Conservation (phyloP, 176 grass and related monocot genomes). For the Oryza meyeriana region DNA sequence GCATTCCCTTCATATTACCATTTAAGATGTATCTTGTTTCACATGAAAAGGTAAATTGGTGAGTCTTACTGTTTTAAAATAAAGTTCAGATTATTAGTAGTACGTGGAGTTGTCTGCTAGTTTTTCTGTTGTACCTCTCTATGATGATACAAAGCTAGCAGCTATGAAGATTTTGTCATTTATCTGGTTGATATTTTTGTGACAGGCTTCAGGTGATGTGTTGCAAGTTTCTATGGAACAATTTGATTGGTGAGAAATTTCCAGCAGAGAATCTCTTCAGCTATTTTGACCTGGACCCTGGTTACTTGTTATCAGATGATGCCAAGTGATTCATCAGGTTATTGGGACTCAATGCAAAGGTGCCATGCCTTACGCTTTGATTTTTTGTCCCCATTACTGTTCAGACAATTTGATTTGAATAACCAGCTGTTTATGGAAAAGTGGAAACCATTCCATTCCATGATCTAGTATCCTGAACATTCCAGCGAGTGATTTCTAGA, state of each 20-base stretch:
- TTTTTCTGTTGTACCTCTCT: slow-evolving; percentile 5
- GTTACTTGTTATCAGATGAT: slow-evolving; percentile 60
- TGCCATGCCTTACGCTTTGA: slow-evolving; percentile 22
- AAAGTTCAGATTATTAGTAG: slow-evolving; percentile 3
- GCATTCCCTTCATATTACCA: background rate
- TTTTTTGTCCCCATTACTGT: background rate
- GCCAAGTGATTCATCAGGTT: slow-evolving; percentile 61
- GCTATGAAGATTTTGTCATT: background rate
- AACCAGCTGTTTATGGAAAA: background rate
- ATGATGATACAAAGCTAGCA: background rate
- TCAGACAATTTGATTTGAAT: background rate
- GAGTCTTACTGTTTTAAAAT: background rate
- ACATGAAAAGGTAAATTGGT: background rate
- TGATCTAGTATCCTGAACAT: background rate
- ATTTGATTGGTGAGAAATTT: slow-evolving; percentile 50
- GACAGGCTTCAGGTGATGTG: slow-evolving; percentile 94
- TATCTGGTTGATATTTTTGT: slow-evolving; percentile 31
- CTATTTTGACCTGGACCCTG: slow-evolving; percentile 68
- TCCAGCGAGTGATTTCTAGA: background rate
- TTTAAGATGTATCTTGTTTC: slow-evolving; percentile 1
- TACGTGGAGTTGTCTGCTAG: background rate
- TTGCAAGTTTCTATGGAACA: slow-evolving; percentile 91
- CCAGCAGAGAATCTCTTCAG: slow-evolving; percentile 61
- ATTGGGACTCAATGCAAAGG: slow-evolving; percentile 71
- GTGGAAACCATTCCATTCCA: background rate